These are phyloP conservation scores for Aspergillus calidoustus DNA, from an alignment of 2,329 filamentous ascomycete genomes.

Conservation along the genomic window DNA sequence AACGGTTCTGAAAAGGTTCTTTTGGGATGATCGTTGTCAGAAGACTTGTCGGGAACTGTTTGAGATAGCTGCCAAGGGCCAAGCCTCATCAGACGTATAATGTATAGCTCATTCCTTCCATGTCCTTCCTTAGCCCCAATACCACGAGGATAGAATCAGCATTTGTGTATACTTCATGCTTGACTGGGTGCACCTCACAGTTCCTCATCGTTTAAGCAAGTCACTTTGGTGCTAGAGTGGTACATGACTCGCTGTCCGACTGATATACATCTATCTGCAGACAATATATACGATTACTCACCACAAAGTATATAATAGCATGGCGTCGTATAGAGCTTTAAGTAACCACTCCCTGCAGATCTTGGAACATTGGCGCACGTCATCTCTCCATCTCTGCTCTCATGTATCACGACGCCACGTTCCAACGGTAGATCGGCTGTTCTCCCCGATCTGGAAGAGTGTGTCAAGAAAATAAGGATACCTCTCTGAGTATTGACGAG, in stretches of 20 bases:
- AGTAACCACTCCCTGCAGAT: background rate
- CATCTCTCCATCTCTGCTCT: background rate
- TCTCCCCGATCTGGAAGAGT: background rate
- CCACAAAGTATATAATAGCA: background rate
- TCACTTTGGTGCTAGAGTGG: background rate
- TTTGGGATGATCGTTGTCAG: background rate
- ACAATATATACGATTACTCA: background rate
- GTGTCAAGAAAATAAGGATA: no score
- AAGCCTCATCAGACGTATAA: background rate
- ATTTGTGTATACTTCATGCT: no score
- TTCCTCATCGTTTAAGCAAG: no score
- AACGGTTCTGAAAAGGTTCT: background rate
- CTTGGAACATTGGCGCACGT: background rate
- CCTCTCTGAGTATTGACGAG: no score
- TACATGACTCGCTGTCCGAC: background rate
- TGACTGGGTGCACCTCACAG: no score
- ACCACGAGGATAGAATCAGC: no score
- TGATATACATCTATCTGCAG: background rate
- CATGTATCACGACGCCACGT: background rate
- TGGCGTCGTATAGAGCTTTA: background rate
- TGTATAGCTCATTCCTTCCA: no score
- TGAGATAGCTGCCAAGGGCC: background rate
- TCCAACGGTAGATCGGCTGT: background rate
- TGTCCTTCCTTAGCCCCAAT: no score
- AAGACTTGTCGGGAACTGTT: background rate